phyloP scores from a whole-genome alignment of 352 stramenopile genomes.

The Phytopythium chamaehyphon region DNA sequence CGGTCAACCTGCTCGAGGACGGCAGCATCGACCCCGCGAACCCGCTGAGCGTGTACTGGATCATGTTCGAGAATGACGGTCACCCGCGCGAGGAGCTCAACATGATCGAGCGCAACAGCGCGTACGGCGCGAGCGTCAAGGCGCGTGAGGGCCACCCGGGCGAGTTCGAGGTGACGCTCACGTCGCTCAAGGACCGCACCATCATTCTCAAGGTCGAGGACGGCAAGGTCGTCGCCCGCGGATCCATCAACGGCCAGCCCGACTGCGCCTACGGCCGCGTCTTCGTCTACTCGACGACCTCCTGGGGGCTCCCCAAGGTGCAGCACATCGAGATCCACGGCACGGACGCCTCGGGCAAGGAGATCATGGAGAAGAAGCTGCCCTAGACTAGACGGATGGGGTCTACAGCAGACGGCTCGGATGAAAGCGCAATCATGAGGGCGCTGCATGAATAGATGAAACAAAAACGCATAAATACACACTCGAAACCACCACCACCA shows the following conservation, averaged over 20 bases:
- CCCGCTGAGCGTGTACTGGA: constrained; percentile 84
- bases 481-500: no score
- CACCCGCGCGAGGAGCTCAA: constrained; percentile 81
- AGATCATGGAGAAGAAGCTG: constrained; percentile 84
- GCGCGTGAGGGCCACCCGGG: constrained; percentile 57
- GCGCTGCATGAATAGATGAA: not conserved
- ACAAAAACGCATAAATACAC: constrained; percentile 11
- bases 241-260: constrained; percentile 69
- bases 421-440: not conserved
- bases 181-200: constrained; percentile 80
- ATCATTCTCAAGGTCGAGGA: constrained; percentile 75
- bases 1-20: constrained; percentile 58
- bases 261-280: constrained; percentile 75
- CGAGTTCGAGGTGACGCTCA: constrained; percentile 70
- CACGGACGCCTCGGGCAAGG: constrained; percentile 53
- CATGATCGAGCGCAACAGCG: constrained; percentile 84
- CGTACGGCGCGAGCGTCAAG: constrained; percentile 77
- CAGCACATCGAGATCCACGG: constrained; percentile 88
- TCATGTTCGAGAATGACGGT: constrained; percentile 88
- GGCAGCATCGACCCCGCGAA: constrained; percentile 59
- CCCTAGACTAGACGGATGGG: no score
- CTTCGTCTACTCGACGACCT: constrained; percentile 83
- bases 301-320: constrained; percentile 86
- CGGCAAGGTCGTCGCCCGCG: constrained; percentile 63
- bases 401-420: no score